Base-by-base conservation (phyloP, 2,329 filamentous ascomycete genomes). In the Chaetothyriales sp. region DNA sequence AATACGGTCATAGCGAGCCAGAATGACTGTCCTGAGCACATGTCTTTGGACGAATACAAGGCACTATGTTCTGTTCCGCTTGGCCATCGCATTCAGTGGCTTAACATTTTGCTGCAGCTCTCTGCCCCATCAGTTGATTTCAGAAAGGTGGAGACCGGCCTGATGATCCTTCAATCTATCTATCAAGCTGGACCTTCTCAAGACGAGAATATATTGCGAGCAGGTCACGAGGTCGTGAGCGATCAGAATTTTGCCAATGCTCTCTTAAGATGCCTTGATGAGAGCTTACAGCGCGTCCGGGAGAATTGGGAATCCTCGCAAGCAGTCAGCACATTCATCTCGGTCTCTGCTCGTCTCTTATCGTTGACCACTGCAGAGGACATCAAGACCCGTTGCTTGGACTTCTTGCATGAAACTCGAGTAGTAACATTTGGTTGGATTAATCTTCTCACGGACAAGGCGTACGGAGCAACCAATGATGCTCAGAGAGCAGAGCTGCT, bases 41-140 rank as follows among this genome's bases (percentile, higher is more conserved):
- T 84, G 49, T 69, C 73, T 0, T 53, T 78, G 0, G 70, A 73
- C 0, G 78, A 84, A 49, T 82, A 72, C 60, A 75, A 76, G 50
- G 67, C 71, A 0, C 70, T 82, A n/a, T 67, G 69, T 0, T 60
- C 69, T 0, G 56, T 82, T 4, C 70, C 73, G 0, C 60, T 73
- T 0, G 77, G 78, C 0, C 51, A 67, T n/a, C 59, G 63, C 0
- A 63, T 80, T 9, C 75, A 78, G 47, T 83, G 78, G 75, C 59
- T 67, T 5, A 82, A 81, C 49, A 73, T 83, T 2, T 59, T 78
- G 0, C 58, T 68, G 0, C 73, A 82, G 58, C 62, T 83, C 2
- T 61, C 65, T 0, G 64, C 66, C 1, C 73, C 74, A 0, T 66
- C 65, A 0, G 48, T 83, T 0, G 72, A 78, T 45, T 73, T 79